These are phyloP conservation scores for Biscogniauxia marginata DNA, from an alignment of 2,329 filamentous ascomycete species.

Conservation along the genomic window DNA sequence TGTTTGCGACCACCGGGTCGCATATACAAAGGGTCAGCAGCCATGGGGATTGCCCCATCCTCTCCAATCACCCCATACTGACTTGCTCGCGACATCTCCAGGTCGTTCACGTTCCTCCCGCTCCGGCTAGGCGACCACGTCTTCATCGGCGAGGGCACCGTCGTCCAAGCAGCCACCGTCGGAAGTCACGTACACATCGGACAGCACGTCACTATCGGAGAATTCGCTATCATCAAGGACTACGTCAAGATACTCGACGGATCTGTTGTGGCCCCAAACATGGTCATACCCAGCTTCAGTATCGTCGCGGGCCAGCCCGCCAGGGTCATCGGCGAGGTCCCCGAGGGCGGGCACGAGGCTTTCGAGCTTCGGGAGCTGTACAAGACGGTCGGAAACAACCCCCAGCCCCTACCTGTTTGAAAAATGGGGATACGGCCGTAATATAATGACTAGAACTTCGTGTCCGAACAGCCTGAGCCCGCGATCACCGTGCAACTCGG, in stretches of 20 bases:
- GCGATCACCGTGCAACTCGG: no score
- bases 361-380: conserved; percentile 65
- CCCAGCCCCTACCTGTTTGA: conserved; percentile 38
- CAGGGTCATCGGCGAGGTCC: conserved; percentile 76
- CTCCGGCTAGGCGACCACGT: conserved; percentile 94
- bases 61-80: not conserved
- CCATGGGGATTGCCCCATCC: conserved; percentile 27
- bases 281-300: conserved; percentile 90
- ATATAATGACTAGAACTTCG: no score
- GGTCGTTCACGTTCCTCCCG: conserved; percentile 75
- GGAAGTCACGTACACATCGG: conserved; percentile 87
- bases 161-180: conserved; percentile 81
- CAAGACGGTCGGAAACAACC: conserved; percentile 61
- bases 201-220: conserved; percentile 71
- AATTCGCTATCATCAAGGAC: conserved; percentile 91
- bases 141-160: conserved; percentile 73
- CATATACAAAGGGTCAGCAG: conserved; percentile 68
- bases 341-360: conserved; percentile 65
- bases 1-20: conserved; percentile 81
- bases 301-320: conserved; percentile 85
- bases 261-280: conserved; percentile 78
- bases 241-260: conserved; percentile 85
- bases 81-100: conserved; percentile 22
- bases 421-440: not conserved
- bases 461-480: no score